Percentiles rank a stretch among this genome's conserved stretches.
Conservation (phyloP, 805 yeast genomes). For the Wickerhamiella sergipiensis region DNA sequence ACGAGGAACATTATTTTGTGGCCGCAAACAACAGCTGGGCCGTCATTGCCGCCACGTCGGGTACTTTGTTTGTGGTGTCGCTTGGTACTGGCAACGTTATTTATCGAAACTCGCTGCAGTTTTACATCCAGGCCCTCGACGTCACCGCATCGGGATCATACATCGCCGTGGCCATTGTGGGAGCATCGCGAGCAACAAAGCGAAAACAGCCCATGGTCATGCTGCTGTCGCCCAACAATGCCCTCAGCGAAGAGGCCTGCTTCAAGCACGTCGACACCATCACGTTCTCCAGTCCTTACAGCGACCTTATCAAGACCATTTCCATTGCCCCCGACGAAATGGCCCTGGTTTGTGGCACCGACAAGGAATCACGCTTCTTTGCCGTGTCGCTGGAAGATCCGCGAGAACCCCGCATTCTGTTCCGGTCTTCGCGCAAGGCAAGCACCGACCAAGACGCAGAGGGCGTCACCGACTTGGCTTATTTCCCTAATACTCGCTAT, state of each 20-base stretch:
- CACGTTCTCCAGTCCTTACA: conserved; percentile 68
- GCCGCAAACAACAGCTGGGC: conserved; percentile 42
- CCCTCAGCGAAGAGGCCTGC: conserved; percentile 5
- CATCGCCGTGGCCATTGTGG: conserved; percentile 72
- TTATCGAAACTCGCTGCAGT: conserved; percentile 53
- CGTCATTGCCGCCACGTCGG: conserved; percentile 60
- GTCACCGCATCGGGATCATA: conserved; percentile 49
- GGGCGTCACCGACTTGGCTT: conserved; percentile 71
- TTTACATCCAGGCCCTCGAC: conserved; percentile 69
- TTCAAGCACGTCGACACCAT: conserved; percentile 39
- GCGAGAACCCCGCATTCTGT: conserved; percentile 48
- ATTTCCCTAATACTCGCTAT: conserved; percentile 47
- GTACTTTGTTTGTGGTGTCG: conserved; percentile 54
- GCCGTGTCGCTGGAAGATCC: conserved; percentile 55
- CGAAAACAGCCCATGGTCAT: conserved; percentile 67
- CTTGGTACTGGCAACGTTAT: conserved; percentile 47
- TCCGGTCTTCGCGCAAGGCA: conserved; percentile 51
- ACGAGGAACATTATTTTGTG: conserved; percentile 9
- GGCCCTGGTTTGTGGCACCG: conserved; percentile 62
- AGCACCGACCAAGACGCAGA: conserved; percentile 53
- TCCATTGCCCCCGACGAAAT: conserved; percentile 60
- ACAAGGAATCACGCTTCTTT: conserved; percentile 64
- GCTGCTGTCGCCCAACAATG: conserved; percentile 31
- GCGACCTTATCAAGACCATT: conserved; percentile 69
- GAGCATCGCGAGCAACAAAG: conserved; percentile 53